Base-by-base conservation (phyloP, 768 basidiomycete species). In the Termitomyces sp. region DNA sequence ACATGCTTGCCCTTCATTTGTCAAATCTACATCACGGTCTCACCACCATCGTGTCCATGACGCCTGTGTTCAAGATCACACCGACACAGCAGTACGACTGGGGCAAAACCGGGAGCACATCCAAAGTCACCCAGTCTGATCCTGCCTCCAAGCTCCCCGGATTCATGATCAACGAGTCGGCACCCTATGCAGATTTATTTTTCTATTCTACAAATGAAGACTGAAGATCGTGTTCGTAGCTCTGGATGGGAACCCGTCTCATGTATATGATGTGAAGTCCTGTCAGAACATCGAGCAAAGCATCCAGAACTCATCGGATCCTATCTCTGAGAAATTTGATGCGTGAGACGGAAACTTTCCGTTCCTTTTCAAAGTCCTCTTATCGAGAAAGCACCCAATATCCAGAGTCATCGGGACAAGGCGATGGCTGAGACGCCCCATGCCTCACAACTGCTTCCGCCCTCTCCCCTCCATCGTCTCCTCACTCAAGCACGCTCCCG, bases 361-460 rank as follows among this genome's bases (percentile, higher is more conserved):
- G 0, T 97, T 95, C 75, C 75, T 97, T 54, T 92, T 96, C 81
- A 97, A 97, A 74, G 88, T 96, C 28, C 84, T 97, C 46, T 91
- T 20, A 94, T 97, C 64, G 80, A 87, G 66, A 95, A 93, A 89
- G 90, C n/a, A n/a, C n/a, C n/a, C n/a, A n/a, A n/a, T n/a, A n/a
- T n/a, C n/a, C n/a, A n/a, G n/a, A n/a, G n/a, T 13, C 94, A 96
- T 76, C 95, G 94, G 4, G 90, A 96, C 75, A 96, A 95, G 79
- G 69, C 76, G 67, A 87, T 92, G 1, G 94, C 93, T 1, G 81
- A 90, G 74, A 76, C 74, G 60, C 76, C 96, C 16, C 87, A 90
- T 69, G 79, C 76, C 3, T 78, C 81, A 62, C 82, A 86, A 55
- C 93, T 93, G 96, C 46, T 99, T 98, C 78, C 84, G 90, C 18